Evolutionary conservation across 2,329 filamentous ascomycete genomes (phyloP).

Genomic region (Monilinia fructigena): DNA sequence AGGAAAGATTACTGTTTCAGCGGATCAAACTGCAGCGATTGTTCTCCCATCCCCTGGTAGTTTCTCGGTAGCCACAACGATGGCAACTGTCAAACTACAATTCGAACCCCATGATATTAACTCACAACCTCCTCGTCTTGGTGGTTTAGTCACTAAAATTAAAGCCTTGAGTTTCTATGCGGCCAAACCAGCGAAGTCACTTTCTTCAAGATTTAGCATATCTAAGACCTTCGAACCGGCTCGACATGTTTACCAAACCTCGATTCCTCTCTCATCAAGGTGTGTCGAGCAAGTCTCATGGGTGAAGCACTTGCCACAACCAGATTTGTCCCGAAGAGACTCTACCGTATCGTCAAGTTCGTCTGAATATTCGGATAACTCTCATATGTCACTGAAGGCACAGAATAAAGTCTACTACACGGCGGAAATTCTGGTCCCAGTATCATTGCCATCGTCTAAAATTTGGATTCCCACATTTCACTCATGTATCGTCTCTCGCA

Average conservation of each 20-base stretch:
- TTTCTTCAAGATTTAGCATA: conserved; percentile 31
- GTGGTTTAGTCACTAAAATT: conserved; percentile 38
- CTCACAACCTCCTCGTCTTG: conserved; percentile 37
- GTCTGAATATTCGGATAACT: conserved; percentile 32
- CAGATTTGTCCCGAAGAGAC: conserved; percentile 30
- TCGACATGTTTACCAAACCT: conserved; percentile 33
- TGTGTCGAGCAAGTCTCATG: conserved; percentile 39
- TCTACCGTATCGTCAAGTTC: conserved; percentile 37
- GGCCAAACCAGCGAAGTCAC: conserved; percentile 27
- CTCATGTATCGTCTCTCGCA: conserved; percentile 63
- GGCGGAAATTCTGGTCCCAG: conserved; percentile 60
- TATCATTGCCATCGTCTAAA: conserved; percentile 60
- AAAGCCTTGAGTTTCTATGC: conserved; percentile 36
- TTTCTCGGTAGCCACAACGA: conserved; percentile 29
- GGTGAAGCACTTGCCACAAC: conserved; percentile 34
- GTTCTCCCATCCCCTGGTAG: conserved; percentile 34
- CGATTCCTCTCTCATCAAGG: conserved; percentile 36
- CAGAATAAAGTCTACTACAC: conserved; percentile 48
- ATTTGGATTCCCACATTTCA: conserved; percentile 68
- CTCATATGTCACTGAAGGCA: conserved; percentile 18
- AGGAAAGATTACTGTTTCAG: conserved; percentile 38
- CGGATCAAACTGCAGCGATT: conserved; percentile 37
- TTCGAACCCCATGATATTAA: conserved; percentile 37
- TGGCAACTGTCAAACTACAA: conserved; percentile 37
- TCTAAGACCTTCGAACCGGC: conserved; percentile 30